Evolutionary conservation across 1,284 basidiomycete genomes (phyloP).

Genomic region (Flammula alnicola): DNA sequence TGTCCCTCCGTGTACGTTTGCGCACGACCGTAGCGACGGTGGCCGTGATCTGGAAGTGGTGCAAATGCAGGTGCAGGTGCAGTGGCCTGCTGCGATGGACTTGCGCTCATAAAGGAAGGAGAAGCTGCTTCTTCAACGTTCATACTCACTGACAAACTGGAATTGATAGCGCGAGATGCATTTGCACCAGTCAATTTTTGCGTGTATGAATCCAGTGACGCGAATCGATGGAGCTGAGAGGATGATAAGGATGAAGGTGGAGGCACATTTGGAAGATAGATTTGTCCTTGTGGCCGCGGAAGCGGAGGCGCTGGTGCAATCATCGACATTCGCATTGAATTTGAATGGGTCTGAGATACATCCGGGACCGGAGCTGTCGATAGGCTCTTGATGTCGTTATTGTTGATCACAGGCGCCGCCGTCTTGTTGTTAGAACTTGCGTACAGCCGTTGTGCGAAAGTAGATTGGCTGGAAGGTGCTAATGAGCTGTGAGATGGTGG

Average conservation of each 20-base stretch:
- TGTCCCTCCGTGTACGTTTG: not conserved
- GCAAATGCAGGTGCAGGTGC: too few species aligned
- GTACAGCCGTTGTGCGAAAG: constrained; percentile 36
- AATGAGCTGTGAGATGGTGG: not conserved
- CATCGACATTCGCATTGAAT: constrained; percentile 2
- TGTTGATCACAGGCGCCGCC: constrained; percentile 21
- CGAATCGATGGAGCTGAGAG: too few species aligned
- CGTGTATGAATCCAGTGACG: too few species aligned
- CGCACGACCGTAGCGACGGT: not conserved
- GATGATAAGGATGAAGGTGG: constrained; percentile 1
- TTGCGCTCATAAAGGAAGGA: too few species aligned
- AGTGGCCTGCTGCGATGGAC: too few species aligned
- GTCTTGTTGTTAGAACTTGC: constrained; percentile 30
- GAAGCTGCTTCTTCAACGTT: too few species aligned
- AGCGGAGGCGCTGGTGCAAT: constrained; percentile 6
- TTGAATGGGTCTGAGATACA: not conserved
- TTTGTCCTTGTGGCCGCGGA: not conserved
- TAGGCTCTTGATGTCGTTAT: constrained; percentile 17
- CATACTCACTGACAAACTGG: too few species aligned
- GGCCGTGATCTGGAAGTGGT: too few species aligned
- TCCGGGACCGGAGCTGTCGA: constrained; percentile 18
- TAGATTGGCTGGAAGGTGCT: constrained; percentile 19
- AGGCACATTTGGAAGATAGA: not conserved
- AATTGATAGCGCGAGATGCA: too few species aligned
- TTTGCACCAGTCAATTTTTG: too few species aligned